Conservation (phyloP, 2,329 filamentous ascomycete species). For the Sarocladium strictum region DNA sequence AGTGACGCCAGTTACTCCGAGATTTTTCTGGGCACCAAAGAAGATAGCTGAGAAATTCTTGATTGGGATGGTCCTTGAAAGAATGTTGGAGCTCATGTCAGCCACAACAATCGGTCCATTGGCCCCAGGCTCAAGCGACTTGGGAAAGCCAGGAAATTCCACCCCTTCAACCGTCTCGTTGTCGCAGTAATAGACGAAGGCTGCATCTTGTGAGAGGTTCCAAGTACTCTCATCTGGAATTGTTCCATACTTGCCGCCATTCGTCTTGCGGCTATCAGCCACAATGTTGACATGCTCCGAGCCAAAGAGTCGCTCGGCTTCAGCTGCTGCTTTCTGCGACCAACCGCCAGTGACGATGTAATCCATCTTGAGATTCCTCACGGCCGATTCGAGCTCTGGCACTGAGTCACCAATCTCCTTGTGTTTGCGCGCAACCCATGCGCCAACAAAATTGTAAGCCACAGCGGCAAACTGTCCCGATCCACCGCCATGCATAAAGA, state of each 20-base stretch:
- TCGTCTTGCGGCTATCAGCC: conserved; percentile 57
- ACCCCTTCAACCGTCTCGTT: conserved; percentile 95
- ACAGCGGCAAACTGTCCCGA: conserved; percentile 79
- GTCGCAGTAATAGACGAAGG: conserved; percentile 84
- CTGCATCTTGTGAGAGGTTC: conserved; percentile 62
- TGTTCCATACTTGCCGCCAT: conserved; percentile 76
- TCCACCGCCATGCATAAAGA: conserved; percentile 85
- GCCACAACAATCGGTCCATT: conserved; percentile 74
- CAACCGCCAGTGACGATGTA: conserved; percentile 89
- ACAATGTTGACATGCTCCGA: conserved; percentile 75
- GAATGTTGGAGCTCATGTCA: conserved; percentile 93
- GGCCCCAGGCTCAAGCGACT: conserved; percentile 49
- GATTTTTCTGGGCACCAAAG: conserved; percentile 92
- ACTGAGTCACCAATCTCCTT: conserved; percentile 51
- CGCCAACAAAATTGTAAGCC: conserved; percentile 75
- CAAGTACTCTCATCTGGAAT: conserved; percentile 75
- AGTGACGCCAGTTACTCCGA: conserved; percentile 80
- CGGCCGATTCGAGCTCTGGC: conserved; percentile 53
- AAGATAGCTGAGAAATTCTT: conserved; percentile 80
- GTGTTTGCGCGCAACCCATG: conserved; percentile 71
- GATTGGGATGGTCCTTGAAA: conserved; percentile 72
- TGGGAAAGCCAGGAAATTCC: conserved; percentile 74
- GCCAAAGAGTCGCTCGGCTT: conserved; percentile 73
- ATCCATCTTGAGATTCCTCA: conserved; percentile 72
- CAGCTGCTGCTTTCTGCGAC: conserved; percentile 80